Evolutionary conservation across 2,329 filamentous ascomycete species (phyloP).

Genomic region (Stenocarpella maydis): DNA sequence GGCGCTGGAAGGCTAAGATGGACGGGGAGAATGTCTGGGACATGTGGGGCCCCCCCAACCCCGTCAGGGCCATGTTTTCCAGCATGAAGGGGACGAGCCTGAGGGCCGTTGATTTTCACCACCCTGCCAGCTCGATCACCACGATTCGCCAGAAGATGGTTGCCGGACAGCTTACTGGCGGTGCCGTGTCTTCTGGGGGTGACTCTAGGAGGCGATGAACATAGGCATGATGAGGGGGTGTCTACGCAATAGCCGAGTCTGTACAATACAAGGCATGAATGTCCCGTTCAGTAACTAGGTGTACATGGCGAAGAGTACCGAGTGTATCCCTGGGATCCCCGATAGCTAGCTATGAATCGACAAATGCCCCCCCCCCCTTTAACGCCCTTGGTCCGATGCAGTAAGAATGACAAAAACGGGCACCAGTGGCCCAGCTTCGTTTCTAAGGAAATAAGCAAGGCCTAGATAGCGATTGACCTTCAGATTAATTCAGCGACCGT

Average conservation of each 20-base stretch:
- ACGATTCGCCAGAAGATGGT: conserved; percentile 61
- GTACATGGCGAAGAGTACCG: conserved; percentile 8
- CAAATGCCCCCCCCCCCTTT: conserved; percentile 30
- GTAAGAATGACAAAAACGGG: conserved; percentile 14
- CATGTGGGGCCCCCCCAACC: conserved; percentile 53
- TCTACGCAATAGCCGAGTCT: conserved; percentile 4
- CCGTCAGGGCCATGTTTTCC: conserved; percentile 55
- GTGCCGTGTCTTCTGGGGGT: conserved; percentile 46
- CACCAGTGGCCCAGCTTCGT: not conserved
- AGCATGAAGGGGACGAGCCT: conserved; percentile 43
- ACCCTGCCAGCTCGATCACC: conserved; percentile 55
- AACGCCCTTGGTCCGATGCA: conserved; percentile 39
- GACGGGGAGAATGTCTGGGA: conserved; percentile 62
- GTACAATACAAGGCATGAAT: not conserved
- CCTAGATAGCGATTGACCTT: conserved; percentile 29
- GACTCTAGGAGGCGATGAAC: not conserved
- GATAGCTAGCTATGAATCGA: conserved; percentile 36
- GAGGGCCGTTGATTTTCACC: conserved; percentile 48
- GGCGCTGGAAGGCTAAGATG: conserved; percentile 43
- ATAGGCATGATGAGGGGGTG: not conserved
- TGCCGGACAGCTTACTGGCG: conserved; percentile 67
- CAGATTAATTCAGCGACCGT: not conserved
- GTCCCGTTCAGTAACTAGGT: conserved; percentile 6
- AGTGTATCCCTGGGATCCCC: conserved; percentile 37
- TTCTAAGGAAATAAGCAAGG: conserved; percentile 9